A percentile compares a stretch with the other conserved stretches of the same genome.
Evolutionary conservation across 495 filamentous ascomycete genomes (phyloP).

Genomic region (Penicillium lagena): DNA sequence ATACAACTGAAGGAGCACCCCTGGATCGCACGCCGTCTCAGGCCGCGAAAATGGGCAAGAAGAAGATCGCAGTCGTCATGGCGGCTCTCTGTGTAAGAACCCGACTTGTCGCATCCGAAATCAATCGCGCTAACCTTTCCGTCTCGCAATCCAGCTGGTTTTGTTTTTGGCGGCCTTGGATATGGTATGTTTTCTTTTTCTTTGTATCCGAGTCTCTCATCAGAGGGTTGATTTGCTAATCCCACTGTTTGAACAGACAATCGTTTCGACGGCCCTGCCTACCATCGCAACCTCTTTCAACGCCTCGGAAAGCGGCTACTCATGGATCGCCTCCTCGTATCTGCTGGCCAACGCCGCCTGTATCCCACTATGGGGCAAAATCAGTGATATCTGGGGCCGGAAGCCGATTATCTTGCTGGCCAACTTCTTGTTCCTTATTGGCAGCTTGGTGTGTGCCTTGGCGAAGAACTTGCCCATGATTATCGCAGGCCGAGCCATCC

Average conservation of each 20-base stretch:
- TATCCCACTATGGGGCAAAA: constrained; percentile 74
- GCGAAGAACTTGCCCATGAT: constrained; percentile 66
- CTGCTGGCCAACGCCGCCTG: constrained; percentile 62
- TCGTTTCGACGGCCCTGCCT: constrained; percentile 50
- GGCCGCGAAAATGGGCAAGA: constrained; percentile 38
- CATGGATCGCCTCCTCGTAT: constrained; percentile 71
- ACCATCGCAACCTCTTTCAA: constrained; percentile 59
- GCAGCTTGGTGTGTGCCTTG: constrained; percentile 65
- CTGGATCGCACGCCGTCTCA: constrained; percentile 34
- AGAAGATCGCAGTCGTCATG: constrained; percentile 45
- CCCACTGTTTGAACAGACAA: constrained; percentile 29
- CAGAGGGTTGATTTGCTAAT: neutral
- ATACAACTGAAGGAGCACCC: constrained; percentile 13
- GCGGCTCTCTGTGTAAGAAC: constrained; percentile 40
- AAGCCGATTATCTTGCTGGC: constrained; percentile 73
- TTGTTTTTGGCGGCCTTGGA: constrained; percentile 49
- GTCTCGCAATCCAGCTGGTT: constrained; percentile 30
- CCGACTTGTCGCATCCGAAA: neutral
- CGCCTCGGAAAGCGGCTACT: constrained; percentile 59
- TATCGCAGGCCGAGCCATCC: constrained; percentile 67
- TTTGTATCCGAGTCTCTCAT: neutral
- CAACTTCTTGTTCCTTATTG: constrained; percentile 68
- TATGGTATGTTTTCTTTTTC: constrained; percentile 27
- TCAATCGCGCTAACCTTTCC: constrained; percentile 6
- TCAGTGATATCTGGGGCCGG: constrained; percentile 81